Conservation (phyloP, 176 grass and related monocot species). For the Stipa capillata region DNA sequence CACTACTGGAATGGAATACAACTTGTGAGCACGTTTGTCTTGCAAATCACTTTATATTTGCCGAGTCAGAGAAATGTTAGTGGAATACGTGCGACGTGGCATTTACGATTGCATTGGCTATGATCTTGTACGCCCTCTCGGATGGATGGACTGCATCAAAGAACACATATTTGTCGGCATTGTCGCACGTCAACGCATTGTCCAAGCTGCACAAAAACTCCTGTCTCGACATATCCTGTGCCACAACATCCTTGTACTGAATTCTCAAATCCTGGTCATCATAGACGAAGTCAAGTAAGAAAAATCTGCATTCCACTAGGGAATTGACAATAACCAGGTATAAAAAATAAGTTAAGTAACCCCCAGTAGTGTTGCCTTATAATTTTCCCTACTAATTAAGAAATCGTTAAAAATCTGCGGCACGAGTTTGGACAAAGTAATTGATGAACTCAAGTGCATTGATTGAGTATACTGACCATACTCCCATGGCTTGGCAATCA, state of each 20-base stretch:
- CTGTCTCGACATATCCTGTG: constrained; percentile 13
- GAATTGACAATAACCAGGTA: not conserved
- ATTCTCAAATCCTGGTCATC: constrained; percentile 16
- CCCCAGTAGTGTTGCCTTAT: not conserved
- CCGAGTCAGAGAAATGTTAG: not conserved
- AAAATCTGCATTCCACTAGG: not conserved
- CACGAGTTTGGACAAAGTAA: too few relatives aligned
- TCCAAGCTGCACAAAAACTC: constrained; percentile 19
- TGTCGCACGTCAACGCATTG: not conserved
- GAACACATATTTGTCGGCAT: constrained; percentile 19
- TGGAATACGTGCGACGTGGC: not conserved
- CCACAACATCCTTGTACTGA: constrained; percentile 21
- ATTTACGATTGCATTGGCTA: not conserved
- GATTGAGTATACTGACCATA: constrained; percentile 22
- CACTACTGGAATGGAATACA: too few relatives aligned
- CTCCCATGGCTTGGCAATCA: constrained; percentile 36
- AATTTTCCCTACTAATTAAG: not conserved
- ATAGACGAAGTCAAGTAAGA: not conserved
- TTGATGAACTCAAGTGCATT: too few relatives aligned
- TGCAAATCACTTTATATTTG: too few relatives aligned
- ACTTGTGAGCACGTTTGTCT: too few relatives aligned
- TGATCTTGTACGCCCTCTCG: constrained; percentile 13
- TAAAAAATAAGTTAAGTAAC: not conserved
- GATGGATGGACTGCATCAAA: constrained; percentile 34
- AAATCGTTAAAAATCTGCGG: not conserved